Evolutionary conservation across 768 basidiomycete genomes (phyloP).

Genomic region (Boletus tylopilopsis): DNA sequence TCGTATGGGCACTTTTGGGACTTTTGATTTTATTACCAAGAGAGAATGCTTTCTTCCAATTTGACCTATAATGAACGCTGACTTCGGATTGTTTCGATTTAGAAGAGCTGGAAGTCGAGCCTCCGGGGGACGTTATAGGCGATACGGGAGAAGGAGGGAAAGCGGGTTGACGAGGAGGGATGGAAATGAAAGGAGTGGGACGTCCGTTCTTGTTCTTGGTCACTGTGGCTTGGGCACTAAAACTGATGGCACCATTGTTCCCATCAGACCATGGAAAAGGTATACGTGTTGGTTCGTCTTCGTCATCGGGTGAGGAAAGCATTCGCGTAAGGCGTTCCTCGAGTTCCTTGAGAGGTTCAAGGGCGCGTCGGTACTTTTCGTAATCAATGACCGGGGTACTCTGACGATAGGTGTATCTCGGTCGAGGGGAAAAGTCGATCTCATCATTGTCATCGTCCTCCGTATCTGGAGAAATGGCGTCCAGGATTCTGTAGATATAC

Average conservation of each 20-base stretch:
- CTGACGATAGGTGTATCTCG: slow-evolving; percentile 37
- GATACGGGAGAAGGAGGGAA: slow-evolving; percentile 27
- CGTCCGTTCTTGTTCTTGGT: slow-evolving; percentile 41
- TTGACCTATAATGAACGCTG: slow-evolving; percentile 54
- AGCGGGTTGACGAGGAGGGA: slow-evolving; percentile 24
- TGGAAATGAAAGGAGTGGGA: slow-evolving; percentile 37
- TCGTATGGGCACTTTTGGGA: slow-evolving; percentile 65
- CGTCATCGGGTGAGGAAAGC: slow-evolving; percentile 67
- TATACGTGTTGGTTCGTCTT: slow-evolving; percentile 60
- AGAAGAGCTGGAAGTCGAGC: slow-evolving; percentile 33
- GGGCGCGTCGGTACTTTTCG: slow-evolving; percentile 54
- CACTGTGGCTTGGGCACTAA: slow-evolving; percentile 11
- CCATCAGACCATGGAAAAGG: slow-evolving; percentile 37
- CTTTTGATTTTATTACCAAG: slow-evolving; percentile 59
- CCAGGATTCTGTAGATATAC: slow-evolving; percentile 53
- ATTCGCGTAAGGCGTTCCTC: slow-evolving; percentile 66
- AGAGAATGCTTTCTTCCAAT: slow-evolving; percentile 68
- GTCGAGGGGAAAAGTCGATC: slow-evolving; percentile 48
- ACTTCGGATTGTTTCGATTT: slow-evolving; percentile 47
- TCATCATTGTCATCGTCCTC: slow-evolving; percentile 59
- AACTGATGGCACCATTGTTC: slow-evolving; percentile 29
- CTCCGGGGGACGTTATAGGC: slow-evolving; percentile 26
- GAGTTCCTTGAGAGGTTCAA: slow-evolving; percentile 66
- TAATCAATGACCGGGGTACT: slow-evolving; percentile 53
- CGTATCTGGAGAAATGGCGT: slow-evolving; percentile 63